phyloP scores from a whole-genome alignment of 169 alveolate species.

The Cryptosporidium ubiquitum region DNA sequence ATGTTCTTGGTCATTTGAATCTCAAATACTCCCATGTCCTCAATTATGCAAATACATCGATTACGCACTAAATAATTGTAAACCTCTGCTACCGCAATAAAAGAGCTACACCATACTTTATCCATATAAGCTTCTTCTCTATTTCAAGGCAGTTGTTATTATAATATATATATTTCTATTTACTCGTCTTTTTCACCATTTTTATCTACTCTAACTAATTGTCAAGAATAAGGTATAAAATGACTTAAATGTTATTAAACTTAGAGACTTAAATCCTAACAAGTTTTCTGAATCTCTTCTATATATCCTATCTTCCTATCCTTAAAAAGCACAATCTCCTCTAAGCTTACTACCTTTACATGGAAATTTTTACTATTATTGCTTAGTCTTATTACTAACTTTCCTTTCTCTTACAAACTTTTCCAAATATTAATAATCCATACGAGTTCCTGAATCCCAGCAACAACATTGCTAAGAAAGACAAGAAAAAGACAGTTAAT shows the following conservation, averaged over 20 bases:
- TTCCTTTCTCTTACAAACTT: conserved; percentile 11
- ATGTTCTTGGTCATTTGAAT: conserved; percentile 74
- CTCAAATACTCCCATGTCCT: conserved; percentile 62
- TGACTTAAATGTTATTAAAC: neutral
- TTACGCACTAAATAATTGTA: conserved; percentile 9
- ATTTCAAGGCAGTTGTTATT: neutral
- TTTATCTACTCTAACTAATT: neutral
- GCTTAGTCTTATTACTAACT: neutral
- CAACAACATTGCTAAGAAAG: neutral
- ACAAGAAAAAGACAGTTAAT: neutral
- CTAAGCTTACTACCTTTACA: conserved; percentile 31
- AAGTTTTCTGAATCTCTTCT: neutral
- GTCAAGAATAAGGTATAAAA: neutral
- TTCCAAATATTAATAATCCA: neutral
- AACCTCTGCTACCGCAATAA: neutral
- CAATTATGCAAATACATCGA: conserved; percentile 55
- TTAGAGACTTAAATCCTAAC: conserved; percentile 33
- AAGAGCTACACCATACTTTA: neutral
- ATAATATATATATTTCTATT: neutral
- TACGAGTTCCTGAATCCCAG: conserved; percentile 9
- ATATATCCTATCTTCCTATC: conserved; percentile 19
- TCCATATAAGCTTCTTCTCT: neutral
- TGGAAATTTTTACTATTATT: conserved; percentile 5
- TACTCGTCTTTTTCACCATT: neutral
- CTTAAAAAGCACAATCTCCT: neutral